Conservation (phyloP, 1,284 basidiomycete genomes). For the Boletus semigastroideus region DNA sequence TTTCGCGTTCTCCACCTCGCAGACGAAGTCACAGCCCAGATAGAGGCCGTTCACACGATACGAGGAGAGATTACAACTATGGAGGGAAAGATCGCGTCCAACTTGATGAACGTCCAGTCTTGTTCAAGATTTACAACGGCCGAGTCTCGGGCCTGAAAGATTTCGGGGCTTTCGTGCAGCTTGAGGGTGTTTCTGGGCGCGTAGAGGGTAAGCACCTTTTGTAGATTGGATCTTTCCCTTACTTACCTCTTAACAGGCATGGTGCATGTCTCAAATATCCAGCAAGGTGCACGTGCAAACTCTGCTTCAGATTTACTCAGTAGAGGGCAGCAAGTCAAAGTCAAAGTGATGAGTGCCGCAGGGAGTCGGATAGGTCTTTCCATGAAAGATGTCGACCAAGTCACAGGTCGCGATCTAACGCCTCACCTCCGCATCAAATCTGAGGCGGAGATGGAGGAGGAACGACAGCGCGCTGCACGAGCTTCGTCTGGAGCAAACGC, state of each 20-base stretch:
- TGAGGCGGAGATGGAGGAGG: slow-evolving; percentile 88
- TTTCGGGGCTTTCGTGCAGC: slow-evolving; percentile 90
- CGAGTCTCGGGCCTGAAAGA: slow-evolving; percentile 87
- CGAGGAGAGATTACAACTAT: slow-evolving; percentile 44
- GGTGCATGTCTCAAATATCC: slow-evolving; percentile 94
- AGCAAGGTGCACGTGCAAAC: slow-evolving; percentile 80
- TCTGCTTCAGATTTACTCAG: slow-evolving; percentile 85
- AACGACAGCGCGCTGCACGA: slow-evolving; percentile 59
- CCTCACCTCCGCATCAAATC: slow-evolving; percentile 93
- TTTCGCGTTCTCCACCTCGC: slow-evolving; percentile 44
- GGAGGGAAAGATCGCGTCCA: slow-evolving; percentile 37
- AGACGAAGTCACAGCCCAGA: slow-evolving; percentile 56
- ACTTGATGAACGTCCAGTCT: slow-evolving; percentile 80
- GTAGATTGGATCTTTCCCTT: not conserved
- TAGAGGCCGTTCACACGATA: slow-evolving; percentile 47
- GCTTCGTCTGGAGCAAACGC: slow-evolving; percentile 67
- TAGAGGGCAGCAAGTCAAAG: slow-evolving; percentile 85
- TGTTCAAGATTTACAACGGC: slow-evolving; percentile 96
- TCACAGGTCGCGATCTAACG: slow-evolving; percentile 84
- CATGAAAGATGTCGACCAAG: slow-evolving; percentile 98
- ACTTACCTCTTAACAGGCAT: slow-evolving; percentile 58
- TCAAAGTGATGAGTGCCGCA: slow-evolving; percentile 94
- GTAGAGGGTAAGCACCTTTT: slow-evolving; percentile 69
- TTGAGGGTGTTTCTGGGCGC: slow-evolving; percentile 86
- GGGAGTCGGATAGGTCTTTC: slow-evolving; percentile 83